Percentiles rank a stretch among this genome's conserved stretches.
These are phyloP conservation scores for Nephelium lappaceum DNA, from an alignment of 345 rosid species.

Conservation along the genomic window DNA sequence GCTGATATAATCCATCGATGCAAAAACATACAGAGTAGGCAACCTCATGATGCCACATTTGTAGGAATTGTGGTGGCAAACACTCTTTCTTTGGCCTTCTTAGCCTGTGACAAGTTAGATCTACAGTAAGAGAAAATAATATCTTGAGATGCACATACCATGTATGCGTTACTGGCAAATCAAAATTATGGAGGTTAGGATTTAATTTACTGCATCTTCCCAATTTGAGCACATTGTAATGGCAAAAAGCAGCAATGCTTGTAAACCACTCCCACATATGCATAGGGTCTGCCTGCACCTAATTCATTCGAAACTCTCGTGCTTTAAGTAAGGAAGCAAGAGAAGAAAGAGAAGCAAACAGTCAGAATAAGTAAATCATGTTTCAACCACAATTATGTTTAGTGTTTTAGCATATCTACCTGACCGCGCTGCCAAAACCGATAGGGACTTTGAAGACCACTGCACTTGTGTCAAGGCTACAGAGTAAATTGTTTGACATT, in stretches of 20 bases:
- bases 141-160: no score
- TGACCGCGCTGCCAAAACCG: conserved; percentile 39
- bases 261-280: conserved; percentile 36
- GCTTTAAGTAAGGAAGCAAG: conserved; percentile 13
- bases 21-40: no score
- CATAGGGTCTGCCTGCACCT: conserved; percentile 31
- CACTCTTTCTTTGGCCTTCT: conserved; percentile 29
- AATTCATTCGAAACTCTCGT: conserved; percentile 43
- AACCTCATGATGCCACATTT: neutral
- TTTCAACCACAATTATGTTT: neutral
- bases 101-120: conserved; percentile 21
- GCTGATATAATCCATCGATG: no score
- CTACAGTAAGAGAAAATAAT: no score
- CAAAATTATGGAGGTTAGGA: neutral
- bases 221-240: conserved; percentile 33
- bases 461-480: conserved; percentile 37
- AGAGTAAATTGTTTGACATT: neutral
- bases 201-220: conserved; percentile 30
- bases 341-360: neutral
- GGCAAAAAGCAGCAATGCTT: conserved; percentile 30
- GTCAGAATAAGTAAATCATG: neutral
- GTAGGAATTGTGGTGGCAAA: conserved; percentile 16
- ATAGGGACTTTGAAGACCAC: conserved; percentile 35
- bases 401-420: conserved; percentile 10
- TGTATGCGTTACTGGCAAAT: no score